Evolutionary conservation across 495 filamentous ascomycete genomes (phyloP), one percentile per base, ranked within the genome.

Genomic region (Penicillium salamii): DNA sequence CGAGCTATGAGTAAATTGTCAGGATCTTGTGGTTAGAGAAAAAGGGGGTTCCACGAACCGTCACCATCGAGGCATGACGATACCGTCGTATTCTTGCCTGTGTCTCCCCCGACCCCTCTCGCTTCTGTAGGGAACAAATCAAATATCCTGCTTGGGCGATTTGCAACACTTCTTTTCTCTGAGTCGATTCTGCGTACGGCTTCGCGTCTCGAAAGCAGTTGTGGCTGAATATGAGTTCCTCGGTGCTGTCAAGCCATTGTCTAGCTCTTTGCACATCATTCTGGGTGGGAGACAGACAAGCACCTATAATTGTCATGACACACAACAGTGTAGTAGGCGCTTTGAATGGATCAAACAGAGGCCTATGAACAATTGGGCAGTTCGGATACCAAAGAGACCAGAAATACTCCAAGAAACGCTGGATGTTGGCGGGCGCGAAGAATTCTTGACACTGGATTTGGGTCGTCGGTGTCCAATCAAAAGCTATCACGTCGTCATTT

Each of bases 321-420:
- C 52, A 56, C 11, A 62, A 28, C 21, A 62, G 41, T 7, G 46
- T 29, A 7, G 50, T 18, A 11, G 37, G 37, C 8, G 55, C 55
- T 5, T 46, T 52, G 7, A 39, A 28, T 1, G 43, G 14, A 34
- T 62, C 34, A 15, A 62, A 62, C 0, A 52, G 50, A 0, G 55
- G 52, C 23, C 50, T 52, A 37, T 62, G 59, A 9, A 62, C 50
- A n/a, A 62, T 59, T 0, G 59, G 59, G 18, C 55, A 59, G 26
- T 57, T 53, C 2, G 59, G 59, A 28, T 62, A 62, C 59, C 59
- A 62, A 3, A 59, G 34, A 1, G 59, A 54, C 59, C 59, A 62
- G 50, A 62, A 62, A 18, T 59, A 59, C 13, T 46, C 53, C 3
- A 62, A 34, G 19, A 59, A 62, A 19, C 53, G 55, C 14, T 46